Evolutionary conservation across 2,329 filamentous ascomycete genomes (phyloP), one percentile per base, ranked within the genome.

Genomic region (Pseudopithomyces maydicus): DNA sequence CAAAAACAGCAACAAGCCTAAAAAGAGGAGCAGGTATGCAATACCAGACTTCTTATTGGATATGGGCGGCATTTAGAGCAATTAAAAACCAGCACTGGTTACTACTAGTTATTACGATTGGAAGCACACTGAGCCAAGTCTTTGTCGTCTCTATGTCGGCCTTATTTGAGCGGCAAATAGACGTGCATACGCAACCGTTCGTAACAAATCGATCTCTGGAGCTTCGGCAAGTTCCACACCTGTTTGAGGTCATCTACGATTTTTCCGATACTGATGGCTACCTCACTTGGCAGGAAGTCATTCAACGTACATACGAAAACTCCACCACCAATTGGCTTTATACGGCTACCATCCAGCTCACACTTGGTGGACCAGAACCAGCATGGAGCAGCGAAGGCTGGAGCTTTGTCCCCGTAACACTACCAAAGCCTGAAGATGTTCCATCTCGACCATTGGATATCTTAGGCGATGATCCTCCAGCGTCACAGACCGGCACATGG

Each of bases 321-420:
- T 29, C 26, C 26, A 29, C 26, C 26, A 29, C 26, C 1, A 64
- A 59, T 57, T 36, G 45, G 33, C 29, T 63, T 14, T 61, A 63
- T 43, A 48, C 41, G 32, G 60, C 60, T 6, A 56, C 55, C 2
- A 38, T 61, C 11, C 52, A 63, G 29, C 49, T 63, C 11, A 51
- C 58, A n/a, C 49, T 56, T 22, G 55, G 58, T 35, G 55, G 52
- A 10, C 46, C 53, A 14, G n/a, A 56, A 22, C 58, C 52, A 10
- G 19, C 41, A 3, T 64, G 62, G 62, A 64, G 55, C 35, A 35
- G 20, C 14, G 52, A 64, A 22, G 58, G 19, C n/a, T 44, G 52
- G 58, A 56, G 55, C 29, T 63, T 63, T 52, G 58, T 55, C 14
- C 36, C 36, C 14, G 36, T 38, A 38, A 6, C 36, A 14, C 36